Conservation (phyloP, 192 early-diverging fungal genomes). For the Coemansia sp. region DNA sequence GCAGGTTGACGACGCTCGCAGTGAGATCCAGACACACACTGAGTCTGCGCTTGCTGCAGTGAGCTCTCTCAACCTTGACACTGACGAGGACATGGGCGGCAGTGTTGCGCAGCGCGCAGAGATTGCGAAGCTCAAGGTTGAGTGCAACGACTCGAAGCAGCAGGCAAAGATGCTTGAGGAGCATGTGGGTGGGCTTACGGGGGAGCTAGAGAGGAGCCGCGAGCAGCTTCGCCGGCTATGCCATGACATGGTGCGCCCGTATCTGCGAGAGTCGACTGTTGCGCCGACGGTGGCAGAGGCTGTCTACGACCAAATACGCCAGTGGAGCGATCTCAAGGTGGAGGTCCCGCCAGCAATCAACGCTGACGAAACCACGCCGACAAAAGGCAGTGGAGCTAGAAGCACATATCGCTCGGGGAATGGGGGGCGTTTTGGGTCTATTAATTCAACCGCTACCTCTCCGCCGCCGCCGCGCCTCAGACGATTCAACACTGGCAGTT, state of each 20-base stretch:
- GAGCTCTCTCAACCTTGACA: slow-evolving; percentile 15
- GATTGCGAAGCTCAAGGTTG: slow-evolving; percentile 26
- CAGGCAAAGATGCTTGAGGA: slow-evolving; percentile 13
- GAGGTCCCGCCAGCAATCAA: slow-evolving; percentile 20
- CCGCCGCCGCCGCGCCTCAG: background rate
- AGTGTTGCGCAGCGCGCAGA: slow-evolving; percentile 32
- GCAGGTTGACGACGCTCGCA: slow-evolving; percentile 22
- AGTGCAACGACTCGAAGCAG: slow-evolving; percentile 22
- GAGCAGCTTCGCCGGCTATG: slow-evolving; percentile 19
- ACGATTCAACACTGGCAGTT: background rate
- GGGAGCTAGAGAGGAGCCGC: slow-evolving; percentile 15
- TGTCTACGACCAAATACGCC: slow-evolving; percentile 26
- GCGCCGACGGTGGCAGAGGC: slow-evolving; percentile 33
- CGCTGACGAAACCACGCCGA: slow-evolving; percentile 21
- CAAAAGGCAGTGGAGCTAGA: slow-evolving; percentile 3
- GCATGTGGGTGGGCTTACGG: slow-evolving; percentile 7
- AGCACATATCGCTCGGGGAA: background rate
- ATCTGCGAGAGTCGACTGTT: slow-evolving; percentile 38
- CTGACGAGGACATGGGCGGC: slow-evolving; percentile 7
- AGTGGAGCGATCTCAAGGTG: slow-evolving; percentile 47
- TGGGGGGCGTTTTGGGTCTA: background rate
- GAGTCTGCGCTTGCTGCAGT: slow-evolving; percentile 22
- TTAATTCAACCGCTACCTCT: background rate
- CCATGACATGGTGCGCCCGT: slow-evolving; percentile 36
- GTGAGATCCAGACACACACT: slow-evolving; percentile 16